These are phyloP conservation scores for Wickerhamiella azyma DNA, from an alignment of 805 yeast genomes.

Conservation along the genomic window DNA sequence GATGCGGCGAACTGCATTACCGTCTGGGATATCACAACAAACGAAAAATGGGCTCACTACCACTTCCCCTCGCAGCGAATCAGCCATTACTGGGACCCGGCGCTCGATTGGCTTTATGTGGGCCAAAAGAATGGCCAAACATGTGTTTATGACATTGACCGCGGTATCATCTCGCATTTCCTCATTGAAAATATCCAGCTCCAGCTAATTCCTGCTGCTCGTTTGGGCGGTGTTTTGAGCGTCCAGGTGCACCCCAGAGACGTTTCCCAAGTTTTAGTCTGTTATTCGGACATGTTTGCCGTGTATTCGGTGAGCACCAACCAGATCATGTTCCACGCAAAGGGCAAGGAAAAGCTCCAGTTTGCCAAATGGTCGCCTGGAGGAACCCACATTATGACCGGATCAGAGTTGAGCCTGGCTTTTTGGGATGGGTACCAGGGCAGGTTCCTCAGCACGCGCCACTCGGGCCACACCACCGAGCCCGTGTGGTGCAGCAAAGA, in stretches of 20 bases:
- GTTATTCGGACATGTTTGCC: conserved; percentile 57
- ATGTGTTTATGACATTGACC: conserved; percentile 66
- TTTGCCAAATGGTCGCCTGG: conserved; percentile 82
- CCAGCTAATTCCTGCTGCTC: conserved; percentile 41
- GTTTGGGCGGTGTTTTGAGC: conserved; percentile 48
- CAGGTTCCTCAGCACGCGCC: conserved; percentile 36
- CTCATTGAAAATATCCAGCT: conserved; percentile 57
- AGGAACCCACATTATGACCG: conserved; percentile 69
- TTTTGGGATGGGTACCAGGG: conserved; percentile 90
- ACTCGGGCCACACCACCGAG: conserved; percentile 16
- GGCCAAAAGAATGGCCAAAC: conserved; percentile 70
- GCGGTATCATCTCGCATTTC: conserved; percentile 51
- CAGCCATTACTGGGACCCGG: conserved; percentile 66
- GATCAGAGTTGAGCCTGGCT: conserved; percentile 70
- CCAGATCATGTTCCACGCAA: conserved; percentile 33
- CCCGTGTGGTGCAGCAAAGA: conserved; percentile 58
- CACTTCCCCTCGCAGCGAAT: conserved; percentile 55
- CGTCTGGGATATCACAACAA: conserved; percentile 56
- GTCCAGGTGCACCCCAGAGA: conserved; percentile 84
- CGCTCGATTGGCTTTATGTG: conserved; percentile 71
- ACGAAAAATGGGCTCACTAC: conserved; percentile 44
- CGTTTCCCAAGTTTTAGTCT: conserved; percentile 59
- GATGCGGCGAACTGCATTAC: conserved; percentile 47
- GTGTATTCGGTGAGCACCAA: conserved; percentile 53
- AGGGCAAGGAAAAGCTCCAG: conserved; percentile 32